A percentile compares a stretch with the other conserved stretches of the same genome.
Evolutionary conservation across 441 rosid species (phyloP).

Genomic region (Pelargonium myrrhifolium): DNA sequence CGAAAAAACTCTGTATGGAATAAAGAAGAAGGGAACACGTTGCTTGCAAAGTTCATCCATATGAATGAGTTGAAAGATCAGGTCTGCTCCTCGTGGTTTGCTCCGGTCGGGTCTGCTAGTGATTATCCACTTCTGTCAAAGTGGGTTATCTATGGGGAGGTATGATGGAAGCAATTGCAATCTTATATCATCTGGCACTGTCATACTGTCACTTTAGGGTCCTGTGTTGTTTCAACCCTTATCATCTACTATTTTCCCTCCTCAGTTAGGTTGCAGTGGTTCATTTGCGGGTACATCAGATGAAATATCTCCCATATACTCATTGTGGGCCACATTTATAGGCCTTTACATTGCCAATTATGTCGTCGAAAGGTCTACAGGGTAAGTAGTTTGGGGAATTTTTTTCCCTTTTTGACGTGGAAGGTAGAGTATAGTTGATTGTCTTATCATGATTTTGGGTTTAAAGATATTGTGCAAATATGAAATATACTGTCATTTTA

Average conservation of each 20-base stretch:
- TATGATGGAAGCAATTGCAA: conserved; percentile 24
- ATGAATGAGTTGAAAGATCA: conserved; percentile 89
- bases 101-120: conserved; percentile 98
- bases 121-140: conserved; percentile 95
- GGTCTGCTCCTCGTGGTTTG: conserved; percentile 98
- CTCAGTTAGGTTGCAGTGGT: conserved; percentile 62
- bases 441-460: not conserved
- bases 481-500: not conserved
- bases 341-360: conserved; percentile 98
- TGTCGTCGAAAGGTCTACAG: conserved; percentile 96
- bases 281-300: conserved; percentile 71
- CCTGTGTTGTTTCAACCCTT: conserved; percentile 7
- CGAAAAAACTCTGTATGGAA: conserved; percentile 55
- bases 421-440: conserved; percentile 9
- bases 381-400: conserved; percentile 45
- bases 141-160: conserved; percentile 99
- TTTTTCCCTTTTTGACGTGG: not conserved
- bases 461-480: conserved; percentile 7
- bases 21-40: conserved; percentile 60
- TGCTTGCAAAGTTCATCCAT: conserved; percentile 62
- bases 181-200: conserved; percentile 1
- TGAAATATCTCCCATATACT: conserved; percentile 97
- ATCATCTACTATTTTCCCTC: conserved; percentile 11
- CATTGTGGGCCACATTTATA: conserved; percentile 97
- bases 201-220: conserved; percentile 10